A percentile compares a stretch with the other conserved stretches of the same genome.
Conservation (phyloP, 2,329 filamentous ascomycete genomes). For the Geoglossum cookeanum region DNA sequence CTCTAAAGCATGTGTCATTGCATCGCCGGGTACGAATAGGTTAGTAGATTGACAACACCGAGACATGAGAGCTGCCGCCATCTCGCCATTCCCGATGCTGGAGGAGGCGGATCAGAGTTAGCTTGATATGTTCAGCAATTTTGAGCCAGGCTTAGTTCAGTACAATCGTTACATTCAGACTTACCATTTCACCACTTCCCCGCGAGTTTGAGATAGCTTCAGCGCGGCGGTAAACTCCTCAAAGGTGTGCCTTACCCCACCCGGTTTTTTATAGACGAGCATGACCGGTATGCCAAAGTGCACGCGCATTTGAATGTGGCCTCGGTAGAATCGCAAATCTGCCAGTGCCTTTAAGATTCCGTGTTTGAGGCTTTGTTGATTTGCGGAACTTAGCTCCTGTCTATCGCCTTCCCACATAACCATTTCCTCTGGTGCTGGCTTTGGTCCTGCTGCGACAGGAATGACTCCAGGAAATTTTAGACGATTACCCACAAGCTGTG, state of each 20-base stretch:
- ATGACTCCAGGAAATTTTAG: neutral
- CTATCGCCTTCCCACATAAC: neutral
- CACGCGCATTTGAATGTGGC: constrained; percentile 17
- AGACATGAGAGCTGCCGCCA: neutral
- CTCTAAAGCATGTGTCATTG: constrained; percentile 3
- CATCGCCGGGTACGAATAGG: constrained; percentile 3
- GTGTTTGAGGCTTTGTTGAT: constrained; percentile 3
- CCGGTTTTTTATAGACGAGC: constrained; percentile 10
- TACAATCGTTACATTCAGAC: neutral
- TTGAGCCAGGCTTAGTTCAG: neutral
- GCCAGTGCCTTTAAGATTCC: constrained; percentile 12
- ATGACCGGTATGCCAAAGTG: constrained; percentile 19
- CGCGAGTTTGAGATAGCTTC: neutral
- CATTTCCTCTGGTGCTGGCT: neutral
- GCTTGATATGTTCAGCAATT: neutral
- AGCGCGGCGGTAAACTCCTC: constrained; percentile 17
- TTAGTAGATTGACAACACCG: constrained; percentile 1
- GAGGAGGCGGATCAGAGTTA: neutral
- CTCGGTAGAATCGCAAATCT: constrained; percentile 18
- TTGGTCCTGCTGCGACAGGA: neutral
- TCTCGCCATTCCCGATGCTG: neutral
- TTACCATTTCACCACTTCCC: neutral
- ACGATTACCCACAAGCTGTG: neutral
- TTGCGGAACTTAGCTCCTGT: neutral
- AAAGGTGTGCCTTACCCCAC: constrained; percentile 12